Base-by-base conservation (phyloP, 371 early-diverging fungal genomes). In the Apophysomyces ossiformis region DNA sequence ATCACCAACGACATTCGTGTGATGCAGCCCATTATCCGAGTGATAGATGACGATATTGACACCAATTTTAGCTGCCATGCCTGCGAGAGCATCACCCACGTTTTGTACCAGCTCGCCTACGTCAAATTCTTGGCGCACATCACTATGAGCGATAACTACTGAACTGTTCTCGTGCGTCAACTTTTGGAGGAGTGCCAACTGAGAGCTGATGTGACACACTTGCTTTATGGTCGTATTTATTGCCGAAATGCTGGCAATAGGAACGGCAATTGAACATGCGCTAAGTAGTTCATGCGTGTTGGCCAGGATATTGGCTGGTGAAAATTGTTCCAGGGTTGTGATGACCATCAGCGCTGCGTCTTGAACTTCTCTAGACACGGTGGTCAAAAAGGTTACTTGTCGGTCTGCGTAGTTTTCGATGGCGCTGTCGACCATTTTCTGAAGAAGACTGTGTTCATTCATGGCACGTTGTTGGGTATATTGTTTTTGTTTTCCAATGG, bases 21-120 rank as follows among this genome's bases (percentile, higher is more conserved):
- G 83, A 68, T 83, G 79, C 61, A 87, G 56, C 2, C 73, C 86
- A 69, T 79, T 79, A 57, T 88, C 87, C 0, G 78, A 69, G 62
- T 87, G 87, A 63, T 84, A 87, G n/a, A 90, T 74, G 0, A 87
- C 85, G 57, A 90, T 73, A 64, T 87, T 85, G 4, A 90, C 85
- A 12, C 79, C 83, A 41, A 83, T 71, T 21, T 79, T 72, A n/a
- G 86, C 77, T 7, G 87, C 85, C 63, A 82, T 78, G 16, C 88
- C 90, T 13, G 89, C 86, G 61, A 88, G 73, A 11, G 85, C 80
- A 69, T 90, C 90, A 7, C 87, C 89, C 2, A 90, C 76, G 62
- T 81, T 80, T 67, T 90, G 88, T 11, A 88, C 72, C 41, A 87
- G 65, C 57, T 88, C 85, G 15, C 88, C 86, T 5, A 87, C 77